Conservation (phyloP, 192 early-diverging fungal species). For the Podila verticillata region DNA sequence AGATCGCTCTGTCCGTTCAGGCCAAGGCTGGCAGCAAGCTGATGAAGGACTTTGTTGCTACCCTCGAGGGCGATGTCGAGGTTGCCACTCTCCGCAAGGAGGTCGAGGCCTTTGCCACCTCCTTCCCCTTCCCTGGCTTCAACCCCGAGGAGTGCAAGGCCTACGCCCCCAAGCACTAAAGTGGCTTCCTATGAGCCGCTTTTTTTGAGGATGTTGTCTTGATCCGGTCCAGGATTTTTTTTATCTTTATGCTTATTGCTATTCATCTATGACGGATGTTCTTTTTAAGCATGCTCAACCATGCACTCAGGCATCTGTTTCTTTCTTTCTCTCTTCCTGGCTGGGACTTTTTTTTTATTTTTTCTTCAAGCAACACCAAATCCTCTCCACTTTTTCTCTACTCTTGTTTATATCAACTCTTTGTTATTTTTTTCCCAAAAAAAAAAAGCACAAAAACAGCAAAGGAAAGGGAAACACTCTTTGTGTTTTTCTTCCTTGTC, state of each 20-base stretch:
- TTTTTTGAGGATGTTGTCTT: too few relatives aligned
- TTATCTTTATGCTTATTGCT: slow-evolving; percentile 1
- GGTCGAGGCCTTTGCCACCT: slow-evolving; percentile 91
- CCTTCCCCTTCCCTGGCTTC: slow-evolving; percentile 97
- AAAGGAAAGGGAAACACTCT: neutral
- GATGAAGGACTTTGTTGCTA: slow-evolving; percentile 98
- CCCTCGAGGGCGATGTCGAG: slow-evolving; percentile 78
- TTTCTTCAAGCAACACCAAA: slow-evolving; percentile 10
- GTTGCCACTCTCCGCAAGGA: slow-evolving; percentile 85
- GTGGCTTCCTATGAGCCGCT: neutral
- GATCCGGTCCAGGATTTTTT: neutral
- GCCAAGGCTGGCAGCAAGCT: slow-evolving; percentile 85
- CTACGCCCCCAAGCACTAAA: slow-evolving; percentile 46
- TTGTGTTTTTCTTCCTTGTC: slow-evolving; percentile 12
- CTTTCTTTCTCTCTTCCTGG: neutral
- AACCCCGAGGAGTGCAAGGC: slow-evolving; percentile 18
- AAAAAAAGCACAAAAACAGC: slow-evolving; percentile 1
- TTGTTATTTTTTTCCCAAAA: slow-evolving; percentile 49
- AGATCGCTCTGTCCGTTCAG: slow-evolving; percentile 91
- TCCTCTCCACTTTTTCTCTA: neutral
- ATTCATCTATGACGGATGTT: neutral
- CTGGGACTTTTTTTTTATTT: slow-evolving; percentile 1
- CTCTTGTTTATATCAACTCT: slow-evolving; percentile 19
- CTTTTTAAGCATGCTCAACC: slow-evolving; percentile 46
- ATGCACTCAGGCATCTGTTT: slow-evolving; percentile 9